Evolutionary conservation across 179 eudicot genomes (phyloP).

Genomic region (Beta lomatogona): DNA sequence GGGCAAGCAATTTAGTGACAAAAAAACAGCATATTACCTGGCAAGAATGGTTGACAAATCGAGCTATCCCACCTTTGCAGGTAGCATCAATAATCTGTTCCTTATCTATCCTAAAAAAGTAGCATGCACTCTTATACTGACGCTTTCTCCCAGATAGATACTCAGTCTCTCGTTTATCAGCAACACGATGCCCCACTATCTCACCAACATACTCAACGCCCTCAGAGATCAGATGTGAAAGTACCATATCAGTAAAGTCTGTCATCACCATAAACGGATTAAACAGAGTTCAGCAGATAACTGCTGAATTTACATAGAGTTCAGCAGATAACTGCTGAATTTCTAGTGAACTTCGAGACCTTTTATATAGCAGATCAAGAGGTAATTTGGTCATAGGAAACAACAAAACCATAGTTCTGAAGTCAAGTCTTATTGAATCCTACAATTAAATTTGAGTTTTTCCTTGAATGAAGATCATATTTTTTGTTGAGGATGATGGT

Average conservation of each 20-base stretch:
- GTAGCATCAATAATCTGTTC: constrained; percentile 85
- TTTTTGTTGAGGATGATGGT: not conserved
- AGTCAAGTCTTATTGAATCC: not conserved
- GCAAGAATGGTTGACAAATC: constrained; percentile 88
- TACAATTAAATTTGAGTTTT: not conserved
- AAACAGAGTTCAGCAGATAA: not conserved
- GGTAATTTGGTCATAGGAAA: not conserved
- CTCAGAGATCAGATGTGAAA: constrained; percentile 29
- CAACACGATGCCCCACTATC: constrained; percentile 74
- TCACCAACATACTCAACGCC: constrained; percentile 87
- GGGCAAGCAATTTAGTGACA: not conserved
- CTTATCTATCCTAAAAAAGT: constrained; percentile 77
- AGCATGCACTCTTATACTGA: constrained; percentile 78
- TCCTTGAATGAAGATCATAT: not conserved
- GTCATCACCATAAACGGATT: constrained; percentile 1
- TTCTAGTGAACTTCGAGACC: constrained; percentile 1
- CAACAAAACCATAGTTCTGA: not conserved
- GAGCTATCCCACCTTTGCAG: constrained; percentile 79
- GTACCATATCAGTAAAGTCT: not conserved
- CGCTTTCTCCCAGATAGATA: constrained; percentile 64
- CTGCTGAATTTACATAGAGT: not conserved
- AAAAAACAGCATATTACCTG: constrained; percentile 44
- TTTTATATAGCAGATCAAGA: not conserved
- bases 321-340: constrained; percentile 12
- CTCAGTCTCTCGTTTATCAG: constrained; percentile 74